Evolutionary conservation across 192 early-diverging fungal species (phyloP), one percentile per base, ranked within the genome.

Genomic region (Rhizoclosmatium globosum): DNA sequence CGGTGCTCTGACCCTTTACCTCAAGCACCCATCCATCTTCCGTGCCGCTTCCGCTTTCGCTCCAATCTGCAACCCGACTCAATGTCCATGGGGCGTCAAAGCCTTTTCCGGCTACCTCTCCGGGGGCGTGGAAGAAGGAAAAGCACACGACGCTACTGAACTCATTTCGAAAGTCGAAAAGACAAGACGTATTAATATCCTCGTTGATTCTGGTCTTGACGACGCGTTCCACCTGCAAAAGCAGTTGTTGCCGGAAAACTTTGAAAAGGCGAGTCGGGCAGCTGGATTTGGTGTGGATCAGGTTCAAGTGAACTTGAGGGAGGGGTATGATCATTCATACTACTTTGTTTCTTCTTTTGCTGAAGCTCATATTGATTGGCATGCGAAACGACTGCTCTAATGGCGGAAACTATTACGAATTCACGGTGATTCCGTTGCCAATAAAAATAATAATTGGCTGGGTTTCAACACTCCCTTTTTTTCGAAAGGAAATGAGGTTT

Each of bases 271-370:
- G 13, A 17, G 53, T 48, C 53, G 42, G 31, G 74, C 48, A 23
- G 76, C 71, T 31, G 61, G 31, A 42, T 48, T 41, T 13, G 21
- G 11, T 4, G 65, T 64, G 11, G 56, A 42, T 6, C 58, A 78
- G 4, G 76, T 88, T 13, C 74, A 84, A 68, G 89, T 95, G n/a
- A 83, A 83, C 13, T 86, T 89, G 83, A 93, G 92, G 64, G 91
- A 93, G 42, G 94, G 93, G 23, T 97, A 94, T 70, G 94, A 96
- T 76, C 96, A 97, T 78, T 89, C 88, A 23, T 97, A 97, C 81
- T 97, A 81, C 80, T 96, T 95, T 74, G 92, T 97, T 72, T 83
- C 87, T 58, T 91, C 92, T 13, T 94, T 97, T 82, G 87, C 74
- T 67, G 21, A 45, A 65, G 68, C 38, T 38, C 68, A 69, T 69